phyloP scores from a whole-genome alignment of 495 filamentous ascomycete genomes.

The Penicillium diatomitis region DNA sequence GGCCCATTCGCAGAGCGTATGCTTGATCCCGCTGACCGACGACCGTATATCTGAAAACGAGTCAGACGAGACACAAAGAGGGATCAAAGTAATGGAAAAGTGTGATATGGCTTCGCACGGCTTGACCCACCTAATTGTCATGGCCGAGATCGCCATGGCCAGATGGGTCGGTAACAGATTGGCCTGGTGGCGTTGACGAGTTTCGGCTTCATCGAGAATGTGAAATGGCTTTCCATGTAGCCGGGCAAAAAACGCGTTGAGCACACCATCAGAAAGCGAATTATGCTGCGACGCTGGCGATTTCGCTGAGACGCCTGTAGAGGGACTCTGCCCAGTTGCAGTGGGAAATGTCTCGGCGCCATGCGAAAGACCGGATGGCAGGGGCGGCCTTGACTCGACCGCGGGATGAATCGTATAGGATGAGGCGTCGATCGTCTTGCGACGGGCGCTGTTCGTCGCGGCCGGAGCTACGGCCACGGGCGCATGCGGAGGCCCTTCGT shows the following conservation, averaged over 20 bases:
- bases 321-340: conserved; percentile 1
- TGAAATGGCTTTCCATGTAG: conserved; percentile 72
- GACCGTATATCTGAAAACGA: conserved; percentile 44
- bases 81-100: neutral
- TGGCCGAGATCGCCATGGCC: conserved; percentile 62
- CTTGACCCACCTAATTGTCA: conserved; percentile 52
- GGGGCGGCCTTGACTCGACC: conserved; percentile 3
- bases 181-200: conserved; percentile 56
- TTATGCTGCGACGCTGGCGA: conserved; percentile 20
- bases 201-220: conserved; percentile 63
- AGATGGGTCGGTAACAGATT: conserved; percentile 56
- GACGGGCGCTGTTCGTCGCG: conserved; percentile 4
- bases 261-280: conserved; percentile 47
- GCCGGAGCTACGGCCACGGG: neutral
- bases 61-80: conserved; percentile 2
- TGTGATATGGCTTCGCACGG: no score
- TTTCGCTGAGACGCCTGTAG: conserved; percentile 7
- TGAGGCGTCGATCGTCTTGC: conserved; percentile 18
- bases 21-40: conserved; percentile 51
- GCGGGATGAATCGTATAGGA: conserved; percentile 11
- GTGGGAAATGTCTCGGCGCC: conserved; percentile 7
- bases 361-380: conserved; percentile 6
- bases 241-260: conserved; percentile 68
- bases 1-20: conserved; percentile 35
- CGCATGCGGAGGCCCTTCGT: neutral